These are phyloP conservation scores for Ophioceras dolichostomum DNA, from an alignment of 2,329 filamentous ascomycete genomes.

Conservation along the genomic window DNA sequence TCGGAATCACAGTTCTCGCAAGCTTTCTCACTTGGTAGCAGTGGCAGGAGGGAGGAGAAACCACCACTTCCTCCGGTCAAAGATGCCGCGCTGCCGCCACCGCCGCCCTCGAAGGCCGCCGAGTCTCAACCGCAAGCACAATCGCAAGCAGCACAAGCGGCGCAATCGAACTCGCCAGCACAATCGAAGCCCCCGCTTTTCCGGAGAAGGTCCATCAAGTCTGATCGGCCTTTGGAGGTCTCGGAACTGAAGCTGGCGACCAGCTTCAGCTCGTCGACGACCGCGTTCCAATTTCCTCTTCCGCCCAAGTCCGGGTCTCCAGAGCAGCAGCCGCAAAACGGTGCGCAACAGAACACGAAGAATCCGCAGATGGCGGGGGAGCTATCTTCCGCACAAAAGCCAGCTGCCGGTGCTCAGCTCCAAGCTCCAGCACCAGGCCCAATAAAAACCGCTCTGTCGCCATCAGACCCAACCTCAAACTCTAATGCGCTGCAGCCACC, in stretches of 20 bases:
- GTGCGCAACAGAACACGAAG: background rate
- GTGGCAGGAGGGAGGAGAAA: too few relatives aligned
- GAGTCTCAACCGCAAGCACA: too few relatives aligned
- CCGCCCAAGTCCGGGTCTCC: background rate
- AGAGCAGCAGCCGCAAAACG: background rate
- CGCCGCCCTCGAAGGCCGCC: too few relatives aligned
- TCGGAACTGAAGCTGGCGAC: constrained; percentile 33
- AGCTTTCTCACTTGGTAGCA: too few relatives aligned
- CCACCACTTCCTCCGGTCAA: constrained; percentile 4
- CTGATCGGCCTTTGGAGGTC: constrained; percentile 31
- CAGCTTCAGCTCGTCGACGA: constrained; percentile 40
- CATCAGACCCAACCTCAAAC: too few relatives aligned
- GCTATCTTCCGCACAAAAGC: constrained; percentile 1
- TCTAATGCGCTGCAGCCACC: too few relatives aligned
- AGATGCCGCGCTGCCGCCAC: background rate
- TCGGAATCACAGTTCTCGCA: too few relatives aligned
- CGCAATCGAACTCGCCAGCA: background rate
- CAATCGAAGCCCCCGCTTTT: constrained; percentile 24
- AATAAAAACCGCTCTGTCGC: too few relatives aligned
- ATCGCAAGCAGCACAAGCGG: background rate
- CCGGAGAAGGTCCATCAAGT: constrained; percentile 38
- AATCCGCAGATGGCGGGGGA: too few relatives aligned
- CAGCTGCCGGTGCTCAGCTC: too few relatives aligned
- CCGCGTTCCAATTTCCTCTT: constrained; percentile 14
- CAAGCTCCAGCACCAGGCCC: too few relatives aligned